Percentiles rank a stretch among this genome's conserved stretches.
Evolutionary conservation across 768 basidiomycete genomes (phyloP).

Genomic region (Astraeus odoratus): DNA sequence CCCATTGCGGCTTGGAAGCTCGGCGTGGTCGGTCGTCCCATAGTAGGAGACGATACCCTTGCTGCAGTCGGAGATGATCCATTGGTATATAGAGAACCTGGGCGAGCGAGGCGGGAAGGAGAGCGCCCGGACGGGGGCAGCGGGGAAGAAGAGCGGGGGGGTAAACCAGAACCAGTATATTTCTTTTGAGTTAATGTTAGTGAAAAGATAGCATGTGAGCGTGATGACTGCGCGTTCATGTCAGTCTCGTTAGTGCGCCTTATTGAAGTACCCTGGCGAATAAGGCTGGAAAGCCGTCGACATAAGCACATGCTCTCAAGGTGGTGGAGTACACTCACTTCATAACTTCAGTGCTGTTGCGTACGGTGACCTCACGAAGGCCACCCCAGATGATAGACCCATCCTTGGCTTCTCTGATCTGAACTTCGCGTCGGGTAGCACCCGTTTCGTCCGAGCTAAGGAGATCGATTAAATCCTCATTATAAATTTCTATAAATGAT

Average conservation of each 20-base stretch:
- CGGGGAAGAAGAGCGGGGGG: slow-evolving; percentile 73
- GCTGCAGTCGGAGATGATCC: slow-evolving; percentile 27
- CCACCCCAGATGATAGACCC: slow-evolving; percentile 98
- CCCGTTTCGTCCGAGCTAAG: slow-evolving; percentile 65
- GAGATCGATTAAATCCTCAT: slow-evolving; percentile 97
- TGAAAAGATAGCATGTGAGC: slow-evolving; percentile 98
- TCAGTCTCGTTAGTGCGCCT: slow-evolving; percentile 95
- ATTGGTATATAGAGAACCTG: slow-evolving; percentile 65
- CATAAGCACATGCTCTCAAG: slow-evolving; percentile 9
- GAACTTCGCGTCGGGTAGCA: slow-evolving; percentile 74
- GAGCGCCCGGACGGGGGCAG: slow-evolving; percentile 70
- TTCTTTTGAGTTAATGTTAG: slow-evolving; percentile 90
- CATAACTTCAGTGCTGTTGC: slow-evolving; percentile 86
- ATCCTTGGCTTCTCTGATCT: slow-evolving; percentile 95
- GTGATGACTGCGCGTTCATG: slow-evolving; percentile 98
- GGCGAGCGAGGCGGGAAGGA: slow-evolving; percentile 70
- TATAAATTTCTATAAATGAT: slow-evolving; percentile 97
- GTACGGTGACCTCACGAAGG: slow-evolving; percentile 86
- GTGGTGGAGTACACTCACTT: slow-evolving; percentile 43
- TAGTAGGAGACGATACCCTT: slow-evolving; percentile 70
- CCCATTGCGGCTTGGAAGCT: slow-evolving; percentile 73
- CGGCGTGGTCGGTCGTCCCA: slow-evolving; percentile 72
- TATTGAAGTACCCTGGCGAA: slow-evolving; percentile 84
- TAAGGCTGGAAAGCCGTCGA: slow-evolving; percentile 47
- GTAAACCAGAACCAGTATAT: slow-evolving; percentile 60